Base-by-base conservation (phyloP, 78 protist species). In the Speleostelium caveatum region DNA sequence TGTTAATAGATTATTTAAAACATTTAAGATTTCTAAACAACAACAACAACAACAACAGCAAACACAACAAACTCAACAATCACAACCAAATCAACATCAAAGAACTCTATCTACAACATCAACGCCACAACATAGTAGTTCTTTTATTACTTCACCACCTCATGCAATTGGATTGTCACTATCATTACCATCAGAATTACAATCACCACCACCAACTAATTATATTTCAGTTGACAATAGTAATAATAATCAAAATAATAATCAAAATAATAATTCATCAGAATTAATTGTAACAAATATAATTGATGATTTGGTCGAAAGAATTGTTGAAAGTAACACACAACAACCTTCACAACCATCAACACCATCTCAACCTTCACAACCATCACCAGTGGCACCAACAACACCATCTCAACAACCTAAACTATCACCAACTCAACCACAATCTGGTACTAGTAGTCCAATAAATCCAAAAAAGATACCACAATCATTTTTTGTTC, bases 1-100 rank as follows among this genome's bases (percentile, higher is more conserved):
- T 6, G 22, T 83, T 22, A n/a, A 69, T 24, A 22, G 91, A 19
- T 41, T 73, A 45, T 83, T 67, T 59, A 28, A 36, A 55, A 61
- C 35, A 14, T 69, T 83, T 59, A 60, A 67, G 32, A 39, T 22
- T 56, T 33, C 28, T 42, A 45, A 33, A 38, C 49, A 38, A 75
- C 33, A 14, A 38, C 68, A 59, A 33, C 73, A 67, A 67, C 26
- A 12, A 67, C 73, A 67, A 33, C 73, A 38, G 39, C 75, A 10
- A 2, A 3, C 56, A 59, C n/a, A 42, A 58, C 26, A 66, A 38
- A 26, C 87, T 1, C 19, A 26, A 61, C 1, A 22, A 49, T 2
- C 8, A 49, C 12, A 14, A 28, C 41, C 53, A 5, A 16, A 38
- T 12, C 14, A 10, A 17, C 36, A 65, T 30, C 72, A n/a, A 5